Base-by-base conservation (phyloP, 2,329 filamentous ascomycete species). In the Grosmannia clavigera region DNA sequence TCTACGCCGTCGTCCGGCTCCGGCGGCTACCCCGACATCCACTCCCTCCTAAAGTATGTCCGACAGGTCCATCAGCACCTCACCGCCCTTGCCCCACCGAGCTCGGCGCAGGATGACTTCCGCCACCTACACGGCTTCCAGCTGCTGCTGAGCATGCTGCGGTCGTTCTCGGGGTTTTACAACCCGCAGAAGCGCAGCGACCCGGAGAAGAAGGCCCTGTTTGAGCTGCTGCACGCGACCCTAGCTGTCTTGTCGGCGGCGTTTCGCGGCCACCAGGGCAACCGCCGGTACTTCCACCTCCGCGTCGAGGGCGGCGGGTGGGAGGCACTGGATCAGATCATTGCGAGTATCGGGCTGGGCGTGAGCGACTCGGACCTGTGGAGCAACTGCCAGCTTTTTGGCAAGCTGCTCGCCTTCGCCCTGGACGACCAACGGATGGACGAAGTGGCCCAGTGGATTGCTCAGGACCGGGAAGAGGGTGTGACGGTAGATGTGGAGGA, bases 281-380 rank as follows among this genome's bases (percentile, higher is more conserved):
- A 97, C 73, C 82, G 86, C 68, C 83, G 88, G 66, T 96, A 92
- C 75, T 97, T 97, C 70, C 82, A 84, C 61, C 85, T 84, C 65
- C 80, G 84, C 65, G 83, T 95, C 35, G 82, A 88, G 61, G 85
- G 83, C 27, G 88, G 86, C 60, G 91, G 92, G 3, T 95, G 90
- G 86, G 79, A 84, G 64, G 82, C 84, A 9, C 71, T 96, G 59
- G 86, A 94, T 68, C 82, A 88, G 68, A 82, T 82, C 6, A 80
- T 92, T 74, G 82, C 81, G 63, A 84, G 83, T 70, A 84, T 85
- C 70, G 82, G 87, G 40, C 73, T 84, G 58, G 78, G 86, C 59
- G 81, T 81, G 64, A 79, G 79, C 60, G 84, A 88, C 64, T 78
- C 84, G 53, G 88, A 95, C 67, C 72, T 80, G 6, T 85, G 82